Conservation (phyloP, 1,139 yeast species). For the Arxiozyma slooffiae region DNA sequence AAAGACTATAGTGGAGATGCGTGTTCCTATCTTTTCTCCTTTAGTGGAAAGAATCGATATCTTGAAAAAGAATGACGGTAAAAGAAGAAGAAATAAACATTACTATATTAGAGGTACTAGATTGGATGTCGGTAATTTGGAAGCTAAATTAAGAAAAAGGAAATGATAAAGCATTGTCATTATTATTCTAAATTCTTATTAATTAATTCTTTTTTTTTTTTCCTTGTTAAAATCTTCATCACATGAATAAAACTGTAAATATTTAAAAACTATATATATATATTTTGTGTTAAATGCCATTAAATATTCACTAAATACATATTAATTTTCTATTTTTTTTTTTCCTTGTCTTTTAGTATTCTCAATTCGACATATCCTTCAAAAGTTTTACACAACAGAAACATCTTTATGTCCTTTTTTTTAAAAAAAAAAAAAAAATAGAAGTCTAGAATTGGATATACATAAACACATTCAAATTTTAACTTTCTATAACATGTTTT, state of each 20-base stretch:
- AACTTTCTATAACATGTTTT: no score
- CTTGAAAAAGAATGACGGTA: conserved; percentile 54
- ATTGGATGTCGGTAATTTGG: conserved; percentile 75
- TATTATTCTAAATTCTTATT: not conserved
- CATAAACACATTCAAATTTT: no score
- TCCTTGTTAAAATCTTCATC: not conserved
- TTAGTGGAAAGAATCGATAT: conserved; percentile 63
- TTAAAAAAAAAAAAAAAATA: no score
- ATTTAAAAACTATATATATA: not conserved
- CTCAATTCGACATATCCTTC: no score
- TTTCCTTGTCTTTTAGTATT: no score
- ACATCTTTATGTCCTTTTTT: no score
- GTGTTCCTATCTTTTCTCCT: conserved; percentile 74
- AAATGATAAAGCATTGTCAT: conserved; percentile 5
- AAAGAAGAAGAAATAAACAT: conserved; percentile 71
- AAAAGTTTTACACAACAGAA: no score
- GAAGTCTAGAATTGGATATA: no score
- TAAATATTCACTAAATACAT: not conserved
- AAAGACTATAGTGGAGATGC: conserved; percentile 70
- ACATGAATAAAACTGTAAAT: not conserved
- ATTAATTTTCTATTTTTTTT: no score
- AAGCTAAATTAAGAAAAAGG: conserved; percentile 34
- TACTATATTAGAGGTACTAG: conserved; percentile 78
- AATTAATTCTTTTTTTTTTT: no score
- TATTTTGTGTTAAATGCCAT: not conserved